A percentile compares a stretch with the other conserved stretches of the same genome.
Evolutionary conservation across 176 grass and related monocot species (phyloP).

Genomic region (Microstegium vimineum): DNA sequence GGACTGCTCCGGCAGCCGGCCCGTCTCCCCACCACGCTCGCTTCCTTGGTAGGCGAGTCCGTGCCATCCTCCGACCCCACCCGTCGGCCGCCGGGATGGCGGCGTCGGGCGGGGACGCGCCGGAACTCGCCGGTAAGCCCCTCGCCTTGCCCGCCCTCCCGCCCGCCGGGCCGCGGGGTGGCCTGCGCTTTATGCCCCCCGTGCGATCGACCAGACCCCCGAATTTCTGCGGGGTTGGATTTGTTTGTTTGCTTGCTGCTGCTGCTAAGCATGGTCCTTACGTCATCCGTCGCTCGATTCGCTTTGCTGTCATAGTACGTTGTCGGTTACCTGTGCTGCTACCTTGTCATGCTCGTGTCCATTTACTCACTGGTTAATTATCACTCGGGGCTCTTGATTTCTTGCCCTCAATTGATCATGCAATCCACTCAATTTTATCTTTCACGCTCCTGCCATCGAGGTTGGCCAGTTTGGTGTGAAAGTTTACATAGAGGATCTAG

Average conservation of each 20-base stretch:
- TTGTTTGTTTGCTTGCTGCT: not conserved
- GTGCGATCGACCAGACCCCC: not conserved
- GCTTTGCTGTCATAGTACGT: not conserved
- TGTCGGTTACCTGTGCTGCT: not conserved
- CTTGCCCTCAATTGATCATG: not conserved
- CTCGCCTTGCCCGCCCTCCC: not conserved
- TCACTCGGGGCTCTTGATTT: not conserved
- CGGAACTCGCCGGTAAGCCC: not conserved
- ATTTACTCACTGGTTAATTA: not conserved
- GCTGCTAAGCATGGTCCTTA: too few relatives aligned
- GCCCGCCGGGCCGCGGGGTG: not conserved
- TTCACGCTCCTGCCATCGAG: not conserved
- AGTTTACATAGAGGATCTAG: not conserved
- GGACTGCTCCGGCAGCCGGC: not conserved
- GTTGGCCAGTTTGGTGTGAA: not conserved
- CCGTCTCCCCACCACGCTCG: not conserved
- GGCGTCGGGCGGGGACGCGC: not conserved
- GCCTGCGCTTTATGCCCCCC: not conserved
- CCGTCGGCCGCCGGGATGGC: not conserved
- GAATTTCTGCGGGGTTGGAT: not conserved
- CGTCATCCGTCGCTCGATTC: not conserved
- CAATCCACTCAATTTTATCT: not conserved
- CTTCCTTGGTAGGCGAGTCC: not conserved
- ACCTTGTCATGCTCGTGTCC: not conserved
- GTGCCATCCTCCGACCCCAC: not conserved